Evolutionary conservation across 2,329 filamentous ascomycete species (phyloP).

Genomic region (Colletotrichum simmondsii): DNA sequence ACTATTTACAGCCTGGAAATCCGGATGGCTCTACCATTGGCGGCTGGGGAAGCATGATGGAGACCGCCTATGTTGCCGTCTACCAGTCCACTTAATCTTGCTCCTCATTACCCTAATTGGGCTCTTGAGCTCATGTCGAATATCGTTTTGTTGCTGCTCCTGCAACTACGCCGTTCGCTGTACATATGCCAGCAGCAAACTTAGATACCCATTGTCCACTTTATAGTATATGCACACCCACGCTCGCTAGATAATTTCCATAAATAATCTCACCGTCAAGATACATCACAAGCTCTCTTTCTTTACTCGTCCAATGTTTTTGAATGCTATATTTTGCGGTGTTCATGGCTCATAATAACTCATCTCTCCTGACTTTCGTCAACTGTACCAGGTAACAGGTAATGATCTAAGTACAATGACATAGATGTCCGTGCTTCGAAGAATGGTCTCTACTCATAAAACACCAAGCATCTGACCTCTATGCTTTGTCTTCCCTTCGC

Average conservation of each 20-base stretch:
- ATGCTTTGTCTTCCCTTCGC: constrained; percentile 75
- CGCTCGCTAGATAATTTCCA: neutral
- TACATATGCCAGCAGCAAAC: constrained; percentile 8
- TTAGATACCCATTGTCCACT: constrained; percentile 22
- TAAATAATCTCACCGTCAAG: neutral
- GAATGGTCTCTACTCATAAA: constrained; percentile 56
- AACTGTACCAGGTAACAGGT: no score
- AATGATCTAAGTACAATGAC: neutral
- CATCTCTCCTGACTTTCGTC: neutral
- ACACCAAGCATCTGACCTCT: constrained; percentile 72
- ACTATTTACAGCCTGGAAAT: constrained; percentile 41
- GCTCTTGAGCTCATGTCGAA: neutral
- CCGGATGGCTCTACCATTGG: constrained; percentile 46
- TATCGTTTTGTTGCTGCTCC: neutral
- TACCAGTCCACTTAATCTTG: constrained; percentile 39
- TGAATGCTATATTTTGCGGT: neutral
- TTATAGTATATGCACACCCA: neutral
- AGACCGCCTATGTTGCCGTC: constrained; percentile 52
- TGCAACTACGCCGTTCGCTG: constrained; percentile 16
- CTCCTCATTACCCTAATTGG: neutral
- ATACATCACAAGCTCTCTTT: no score
- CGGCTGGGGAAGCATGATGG: constrained; percentile 54
- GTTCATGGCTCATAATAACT: neutral
- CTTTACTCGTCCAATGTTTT: no score
- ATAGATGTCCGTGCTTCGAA: neutral